Evolutionary conservation across 176 grass and related monocot genomes (phyloP), one percentile per base, ranked within the genome.

Genomic region (Calamus simplicifolius): DNA sequence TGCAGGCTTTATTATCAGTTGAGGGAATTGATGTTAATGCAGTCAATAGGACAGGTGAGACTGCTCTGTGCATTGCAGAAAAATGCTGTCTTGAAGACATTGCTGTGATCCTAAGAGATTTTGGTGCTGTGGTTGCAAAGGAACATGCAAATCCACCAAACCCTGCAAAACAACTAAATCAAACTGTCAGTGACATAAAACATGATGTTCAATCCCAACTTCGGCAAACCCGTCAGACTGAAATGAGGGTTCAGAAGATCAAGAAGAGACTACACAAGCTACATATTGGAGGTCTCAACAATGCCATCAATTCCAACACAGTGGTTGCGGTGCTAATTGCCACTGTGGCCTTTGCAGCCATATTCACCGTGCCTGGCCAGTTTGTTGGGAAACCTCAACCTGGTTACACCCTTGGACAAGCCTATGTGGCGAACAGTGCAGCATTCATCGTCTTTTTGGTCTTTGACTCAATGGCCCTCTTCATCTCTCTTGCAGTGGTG

Each of bases 301-400:
- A 96, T 16, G 83, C 91, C 52, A 96, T 96, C 43, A 96, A 79
- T 76, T 96, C 91, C 52, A 96, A n/a, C 59, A 96, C 91, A 1
- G 83, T 96, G 5, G 91, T 96, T 4, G 91, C 91, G 2, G 91
- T 96, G 67, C 86, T 96, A 48, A 96, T 96, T 29, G 91, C 91
- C 49, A 96, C 91, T 0, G 91, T 96, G 52, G 91, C 91, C 50
- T 96, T 96, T 69, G 91, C 91, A 3, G 87, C 86, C 27, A 96
- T 96, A 65, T 96, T 96, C 66, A 82, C 81, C n/a, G 28, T 96
- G 48, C 91, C 91, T 49, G 91, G 86, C 18, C 50, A 74, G 57
- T 96, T 87, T 68, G 82, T 87, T 25, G 74, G 79, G 49, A 0
- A 29, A 0, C 59, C 74, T 48, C 1, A 58, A 7, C 7, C 18